Evolutionary conservation across 2,329 filamentous ascomycete species (phyloP), one percentile per base, ranked within the genome.

Genomic region (Fusarium sarcochroum): DNA sequence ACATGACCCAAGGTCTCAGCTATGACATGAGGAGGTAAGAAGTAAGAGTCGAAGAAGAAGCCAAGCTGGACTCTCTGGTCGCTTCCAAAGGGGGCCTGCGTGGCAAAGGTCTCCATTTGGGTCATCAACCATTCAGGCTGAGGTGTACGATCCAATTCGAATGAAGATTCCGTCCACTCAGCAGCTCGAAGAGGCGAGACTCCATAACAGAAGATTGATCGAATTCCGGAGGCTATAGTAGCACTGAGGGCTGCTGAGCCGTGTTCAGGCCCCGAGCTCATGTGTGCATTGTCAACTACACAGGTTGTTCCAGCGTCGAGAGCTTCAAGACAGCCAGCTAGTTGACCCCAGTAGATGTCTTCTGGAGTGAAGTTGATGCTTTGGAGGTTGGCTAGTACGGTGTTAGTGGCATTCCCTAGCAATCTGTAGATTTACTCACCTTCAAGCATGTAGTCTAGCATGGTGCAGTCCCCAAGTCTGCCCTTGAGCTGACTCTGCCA

Each of bases 401-500:
- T 13, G 23, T 59, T 5, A 60, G 32, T 1, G 3, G 9, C 30
- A 25, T 30, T 1, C 20, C 2, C 14, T 7, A 2, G 1, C 2
- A 2, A 0, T 5, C 2, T 6, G 14, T 15, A 11, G 3, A 8
- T 4, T 2, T 7, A 27, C 30, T 21, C 6, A 21, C 58, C 58
- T 42, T 55, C 17, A 6, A 62, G 34, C 35, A 62, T 61, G 35
- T 62, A 62, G 6, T 62, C 58, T 14, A 62, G 18, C 58, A 62
- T 62, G 0, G 57, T 62, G 7, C 27, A 46, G 11, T 62, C 47
- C 1, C 58, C 58, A 6, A 62, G 58, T 10, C 50, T 38, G 0
- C 58, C 58, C 7, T 62, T 62, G 3, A 62, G 10, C 6, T 62
- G 58, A 11, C 41, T 62, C 8, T 62, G 59, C 57, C 57, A 62